Percentiles rank a stretch among this genome's conserved stretches.
These are phyloP conservation scores for Bifiguratus adelaidae DNA, from an alignment of 192 early-diverging fungal genomes.

Conservation along the genomic window DNA sequence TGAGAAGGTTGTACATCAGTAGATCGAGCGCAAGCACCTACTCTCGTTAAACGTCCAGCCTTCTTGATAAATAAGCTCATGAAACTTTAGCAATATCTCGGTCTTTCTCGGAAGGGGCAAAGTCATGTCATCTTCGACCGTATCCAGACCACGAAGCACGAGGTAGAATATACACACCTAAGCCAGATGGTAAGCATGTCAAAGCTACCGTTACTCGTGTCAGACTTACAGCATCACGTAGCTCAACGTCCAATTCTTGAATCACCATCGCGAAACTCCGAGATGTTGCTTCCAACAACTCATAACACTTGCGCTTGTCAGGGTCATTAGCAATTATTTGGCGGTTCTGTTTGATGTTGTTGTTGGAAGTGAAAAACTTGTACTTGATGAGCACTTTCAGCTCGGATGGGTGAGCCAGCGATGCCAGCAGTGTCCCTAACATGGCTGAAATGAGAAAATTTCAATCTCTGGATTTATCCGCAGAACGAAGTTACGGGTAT, in stretches of 20 bases:
- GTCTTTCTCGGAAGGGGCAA: constrained; percentile 68
- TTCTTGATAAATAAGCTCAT: constrained; percentile 64
- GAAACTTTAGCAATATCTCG: constrained; percentile 67
- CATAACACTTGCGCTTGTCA: constrained; percentile 67
- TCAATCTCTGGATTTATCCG: no score
- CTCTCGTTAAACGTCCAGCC: constrained; percentile 77
- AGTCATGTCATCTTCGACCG: constrained; percentile 98
- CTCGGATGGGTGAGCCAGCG: constrained; percentile 76
- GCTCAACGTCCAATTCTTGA: constrained; percentile 66
- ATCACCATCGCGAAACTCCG: constrained; percentile 96
- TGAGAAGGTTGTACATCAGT: not conserved
- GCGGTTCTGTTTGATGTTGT: constrained; percentile 30
- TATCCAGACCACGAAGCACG: constrained; percentile 91
- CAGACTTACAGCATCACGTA: constrained; percentile 57
- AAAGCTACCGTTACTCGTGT: no score
- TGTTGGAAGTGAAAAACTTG: constrained; percentile 44
- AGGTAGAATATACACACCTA: constrained; percentile 95
- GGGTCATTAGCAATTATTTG: constrained; percentile 34
- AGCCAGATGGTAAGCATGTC: constrained; percentile 29
- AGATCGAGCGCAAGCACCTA: constrained; percentile 11
- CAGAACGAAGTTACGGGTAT: no score
- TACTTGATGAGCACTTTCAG: constrained; percentile 70
- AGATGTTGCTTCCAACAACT: constrained; percentile 86
- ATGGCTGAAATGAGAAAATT: constrained; percentile 16
- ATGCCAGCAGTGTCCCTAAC: constrained; percentile 47